Conservation (phyloP, 768 basidiomycete species). For the Auricularia cornea region DNA sequence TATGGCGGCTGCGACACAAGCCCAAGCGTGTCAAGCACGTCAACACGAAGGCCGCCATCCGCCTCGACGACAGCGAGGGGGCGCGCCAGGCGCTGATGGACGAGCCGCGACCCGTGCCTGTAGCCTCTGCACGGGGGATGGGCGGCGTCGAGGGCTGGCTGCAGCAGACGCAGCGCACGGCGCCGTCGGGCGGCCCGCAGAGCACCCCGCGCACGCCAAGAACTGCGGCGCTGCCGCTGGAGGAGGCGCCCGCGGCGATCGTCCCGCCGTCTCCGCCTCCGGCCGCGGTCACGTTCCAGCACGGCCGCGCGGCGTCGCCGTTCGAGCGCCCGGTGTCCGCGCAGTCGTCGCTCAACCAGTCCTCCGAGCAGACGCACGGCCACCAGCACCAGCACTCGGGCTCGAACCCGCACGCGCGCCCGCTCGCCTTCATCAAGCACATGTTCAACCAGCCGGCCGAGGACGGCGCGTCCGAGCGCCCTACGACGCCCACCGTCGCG, state of each 20-base stretch:
- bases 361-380: not conserved
- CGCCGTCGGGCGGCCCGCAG: not conserved
- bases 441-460: not conserved
- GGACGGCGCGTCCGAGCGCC: not conserved
- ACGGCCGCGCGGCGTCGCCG: not conserved
- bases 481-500: not conserved
- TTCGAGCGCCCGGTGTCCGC: not conserved
- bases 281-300: not conserved
- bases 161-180: not conserved
- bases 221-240: not conserved
- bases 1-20: not conserved
- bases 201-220: not conserved
- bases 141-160: slow-evolving; percentile 1
- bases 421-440: not conserved
- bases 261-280: not conserved
- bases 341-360: not conserved
- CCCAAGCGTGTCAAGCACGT: not conserved
- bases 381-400: not conserved
- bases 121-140: not conserved
- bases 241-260: not conserved
- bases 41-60: not conserved
- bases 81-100: not conserved
- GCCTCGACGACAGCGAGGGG: not conserved
- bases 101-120: not conserved
- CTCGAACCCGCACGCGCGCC: not conserved